Base-by-base conservation (phyloP, 2,329 filamentous ascomycete species). In the Sporothrix inflata region DNA sequence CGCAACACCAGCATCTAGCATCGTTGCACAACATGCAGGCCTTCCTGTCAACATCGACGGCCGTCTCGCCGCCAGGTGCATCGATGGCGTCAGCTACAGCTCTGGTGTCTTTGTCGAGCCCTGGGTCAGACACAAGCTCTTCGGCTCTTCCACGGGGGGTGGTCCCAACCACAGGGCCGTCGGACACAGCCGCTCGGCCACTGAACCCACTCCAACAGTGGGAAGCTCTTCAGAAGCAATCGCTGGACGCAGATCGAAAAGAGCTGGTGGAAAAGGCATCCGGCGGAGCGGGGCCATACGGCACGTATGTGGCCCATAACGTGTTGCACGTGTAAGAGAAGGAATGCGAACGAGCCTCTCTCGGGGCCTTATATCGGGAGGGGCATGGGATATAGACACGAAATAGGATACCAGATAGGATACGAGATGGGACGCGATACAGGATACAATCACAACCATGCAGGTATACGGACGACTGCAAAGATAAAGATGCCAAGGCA, bases 161-260 rank as follows among this genome's bases (percentile, higher is more conserved):
- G 38, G 38, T 65, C 21, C 38, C 60, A 8, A 45, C 38, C 14
- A 8, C 40, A 19, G 38, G 24, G 7, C 53, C 27, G 5, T 27
- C 53, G n/a, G n/a, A n/a, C 3, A 19, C 24, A 27, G 16, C 24
- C 53, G 34, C 11, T 6, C 24, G 34, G 16, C 24, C 82, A 79
- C 45, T 77, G 73, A 83, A 82, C 71, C 84, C 85, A n/a, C 79
- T 85, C 12, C 82, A 85, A 75, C 83, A 86, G 74, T 80, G 82
- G 42, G 85, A 86, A 75, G 82, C 81, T 6, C 82, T 85, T 81
- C 83, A 84, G 73, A 83, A 82, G 74, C 81, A 84, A 75, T 79
- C 80, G 24, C 79, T 83, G 51, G 84, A 87, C 71, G 77, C 81
- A 63, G 80, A 84, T 70, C 81, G 83, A 65, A 81, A 81, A 9